phyloP scores from a whole-genome alignment of 352 stramenopile genomes.

The Blastocystis sp. region DNA sequence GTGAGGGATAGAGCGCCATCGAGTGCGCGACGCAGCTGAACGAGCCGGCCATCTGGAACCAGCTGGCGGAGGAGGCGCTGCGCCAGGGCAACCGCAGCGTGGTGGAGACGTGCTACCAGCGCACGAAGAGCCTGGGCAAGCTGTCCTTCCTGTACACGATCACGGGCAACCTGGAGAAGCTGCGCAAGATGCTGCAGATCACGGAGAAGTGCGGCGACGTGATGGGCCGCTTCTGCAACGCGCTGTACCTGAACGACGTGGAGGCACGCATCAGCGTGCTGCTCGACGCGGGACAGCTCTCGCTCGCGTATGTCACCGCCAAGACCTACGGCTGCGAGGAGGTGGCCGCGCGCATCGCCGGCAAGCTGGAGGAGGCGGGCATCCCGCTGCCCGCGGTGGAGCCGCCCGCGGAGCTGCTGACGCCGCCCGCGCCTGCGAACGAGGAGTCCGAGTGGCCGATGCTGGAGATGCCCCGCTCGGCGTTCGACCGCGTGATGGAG shows the following conservation, averaged over 20 bases:
- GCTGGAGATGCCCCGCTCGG: slow-evolving; percentile 85
- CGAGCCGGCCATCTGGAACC: slow-evolving; percentile 91
- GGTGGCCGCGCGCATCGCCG: slow-evolving; percentile 80
- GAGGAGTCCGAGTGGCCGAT: slow-evolving; percentile 89
- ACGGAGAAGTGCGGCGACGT: slow-evolving; percentile 93
- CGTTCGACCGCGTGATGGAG: slow-evolving; percentile 77
- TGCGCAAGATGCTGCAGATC: slow-evolving; percentile 99
- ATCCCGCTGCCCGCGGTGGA: slow-evolving; percentile 73
- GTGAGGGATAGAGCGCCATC: slow-evolving; percentile 62
- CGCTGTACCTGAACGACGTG: slow-evolving; percentile 92
- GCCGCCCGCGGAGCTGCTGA: slow-evolving; percentile 75
- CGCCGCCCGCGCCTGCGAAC: slow-evolving; percentile 71
- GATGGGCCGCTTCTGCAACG: slow-evolving; percentile 97
- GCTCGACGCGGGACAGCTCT: slow-evolving; percentile 89
- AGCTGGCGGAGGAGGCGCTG: slow-evolving; percentile 92
- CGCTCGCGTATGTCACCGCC: slow-evolving; percentile 91
- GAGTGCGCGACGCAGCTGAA: slow-evolving; percentile 78
- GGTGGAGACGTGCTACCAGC: slow-evolving; percentile 98
- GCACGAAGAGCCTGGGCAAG: slow-evolving; percentile 98
- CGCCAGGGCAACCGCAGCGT: slow-evolving; percentile 97
- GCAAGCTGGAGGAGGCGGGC: slow-evolving; percentile 85
- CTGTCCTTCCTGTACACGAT: slow-evolving; percentile 97
- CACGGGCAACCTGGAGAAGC: slow-evolving; percentile 95
- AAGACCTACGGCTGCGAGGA: slow-evolving; percentile 89
- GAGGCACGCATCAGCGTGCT: slow-evolving; percentile 89